Evolutionary conservation across 306 rosid species (phyloP), one percentile per base, ranked within the genome.

Genomic region (Prunus campanulata): DNA sequence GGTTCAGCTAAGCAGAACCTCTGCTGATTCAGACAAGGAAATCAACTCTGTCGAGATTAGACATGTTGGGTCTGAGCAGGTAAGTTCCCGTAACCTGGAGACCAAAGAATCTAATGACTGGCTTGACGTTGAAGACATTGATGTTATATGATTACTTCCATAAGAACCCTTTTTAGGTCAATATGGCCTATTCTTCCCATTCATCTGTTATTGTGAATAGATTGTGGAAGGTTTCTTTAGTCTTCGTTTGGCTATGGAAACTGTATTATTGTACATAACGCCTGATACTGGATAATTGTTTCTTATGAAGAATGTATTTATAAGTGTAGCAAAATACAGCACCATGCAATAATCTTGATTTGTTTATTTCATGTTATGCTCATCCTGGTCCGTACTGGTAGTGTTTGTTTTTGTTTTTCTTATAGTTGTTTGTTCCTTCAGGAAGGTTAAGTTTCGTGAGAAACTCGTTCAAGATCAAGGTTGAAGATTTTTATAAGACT

Each of bases 71-170:
- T 85, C 96, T 12, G 88, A 79, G 82, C 88, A 83, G 83, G 90
- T 87, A 78, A 86, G 84, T 77, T 74, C 86, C 63, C 78, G 82
- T 51, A 90, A 90, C 82, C 74, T 86, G 30, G 90, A 80, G 83
- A 72, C 75, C 80, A 95, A 88, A 87, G 97, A 92, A 84, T 82
- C 97, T 62, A 92, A 78, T 83, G 98, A 95, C 79, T 95, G 98
- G 98, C 97, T 89, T 78, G 85, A 89, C 25, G 87, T 92, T 70
- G 97, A 95, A 76, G 98, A 90, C 74, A 90, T 88, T 74, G 98
- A 90, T 82, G 93, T 79, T 25, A 82, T 95, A 51, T 92, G 89
- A 95, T 18, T 52, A 48, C 67, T 66, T 72, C 71, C 71, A 52
- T 73, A 29, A 56, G 80, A 83, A 52, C 68, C 42, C 63, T 51